Conservation (phyloP, 2,329 filamentous ascomycete species). For the Pseudogymnoascus sp. region DNA sequence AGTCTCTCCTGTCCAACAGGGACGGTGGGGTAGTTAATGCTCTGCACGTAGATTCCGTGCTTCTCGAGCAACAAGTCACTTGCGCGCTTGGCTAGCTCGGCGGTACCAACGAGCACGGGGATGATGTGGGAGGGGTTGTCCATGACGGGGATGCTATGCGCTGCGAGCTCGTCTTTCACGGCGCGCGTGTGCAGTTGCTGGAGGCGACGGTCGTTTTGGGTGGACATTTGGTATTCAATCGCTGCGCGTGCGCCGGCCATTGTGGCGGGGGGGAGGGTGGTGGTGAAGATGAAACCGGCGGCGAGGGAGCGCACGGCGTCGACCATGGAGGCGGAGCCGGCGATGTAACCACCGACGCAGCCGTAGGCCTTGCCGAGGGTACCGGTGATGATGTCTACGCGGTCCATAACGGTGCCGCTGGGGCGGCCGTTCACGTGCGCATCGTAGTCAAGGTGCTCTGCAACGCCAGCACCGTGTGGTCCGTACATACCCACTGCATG, state of each 20-base stretch:
- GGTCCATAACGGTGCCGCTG: conserved; percentile 82
- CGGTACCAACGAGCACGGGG: conserved; percentile 87
- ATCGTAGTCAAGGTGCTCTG: conserved; percentile 93
- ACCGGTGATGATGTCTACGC: conserved; percentile 94
- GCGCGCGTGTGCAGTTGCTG: conserved; percentile 95
- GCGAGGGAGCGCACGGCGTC: conserved; percentile 91
- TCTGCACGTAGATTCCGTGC: conserved; percentile 93
- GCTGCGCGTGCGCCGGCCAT: conserved; percentile 91
- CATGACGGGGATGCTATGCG: conserved; percentile 86
- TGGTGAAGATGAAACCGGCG: conserved; percentile 98
- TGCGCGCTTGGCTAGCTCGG: conserved; percentile 82
- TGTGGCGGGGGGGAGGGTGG: conserved; percentile 86
- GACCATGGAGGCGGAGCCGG: conserved; percentile 75
- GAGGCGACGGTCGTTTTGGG: conserved; percentile 78
- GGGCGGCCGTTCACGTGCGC: conserved; percentile 68
- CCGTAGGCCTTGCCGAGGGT: conserved; percentile 97
- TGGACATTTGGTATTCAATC: conserved; percentile 85
- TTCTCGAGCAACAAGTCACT: conserved; percentile 86
- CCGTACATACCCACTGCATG: conserved; percentile 99
- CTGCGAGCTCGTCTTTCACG: conserved; percentile 75
- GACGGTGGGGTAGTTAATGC: conserved; percentile 98
- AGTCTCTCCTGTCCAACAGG: conserved; percentile 96
- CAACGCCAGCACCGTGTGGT: conserved; percentile 87
- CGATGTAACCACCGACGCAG: conserved; percentile 96
- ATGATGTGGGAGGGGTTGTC: conserved; percentile 97